Evolutionary conservation across 2,329 filamentous ascomycete species (phyloP).

Genomic region (Penicillium sp.): DNA sequence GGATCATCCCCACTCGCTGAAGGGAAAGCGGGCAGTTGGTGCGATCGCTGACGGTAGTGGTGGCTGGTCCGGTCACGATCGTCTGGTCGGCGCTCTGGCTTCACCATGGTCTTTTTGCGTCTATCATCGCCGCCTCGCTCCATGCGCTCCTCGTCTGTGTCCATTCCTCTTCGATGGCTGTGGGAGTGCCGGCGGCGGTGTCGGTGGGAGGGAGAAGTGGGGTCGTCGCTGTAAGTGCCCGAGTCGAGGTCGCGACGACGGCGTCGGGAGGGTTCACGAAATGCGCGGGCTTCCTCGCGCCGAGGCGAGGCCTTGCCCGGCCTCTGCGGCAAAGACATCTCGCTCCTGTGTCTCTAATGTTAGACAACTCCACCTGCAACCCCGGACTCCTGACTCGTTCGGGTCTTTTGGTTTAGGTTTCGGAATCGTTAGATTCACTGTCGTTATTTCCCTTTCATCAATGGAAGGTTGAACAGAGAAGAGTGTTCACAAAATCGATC

Average conservation of each 20-base stretch:
- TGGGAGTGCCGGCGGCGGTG: constrained; percentile 42
- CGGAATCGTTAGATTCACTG: constrained; percentile 10
- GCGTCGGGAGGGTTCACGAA: constrained; percentile 65
- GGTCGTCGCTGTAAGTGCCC: constrained; percentile 45
- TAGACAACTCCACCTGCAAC: neutral
- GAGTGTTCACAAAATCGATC: constrained; percentile 2
- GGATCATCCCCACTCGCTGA: constrained; percentile 92
- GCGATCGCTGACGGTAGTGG: constrained; percentile 89
- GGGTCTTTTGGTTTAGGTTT: neutral
- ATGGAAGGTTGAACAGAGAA: neutral
- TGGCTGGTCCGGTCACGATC: constrained; percentile 90
- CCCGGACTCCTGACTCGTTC: too few relatives aligned
- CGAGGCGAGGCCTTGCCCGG: constrained; percentile 61
- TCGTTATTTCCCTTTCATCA: constrained; percentile 9
- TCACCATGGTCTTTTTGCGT: constrained; percentile 83
- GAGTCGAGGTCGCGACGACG: constrained; percentile 70
- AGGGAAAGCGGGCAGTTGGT: constrained; percentile 83
- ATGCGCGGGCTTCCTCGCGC: constrained; percentile 58
- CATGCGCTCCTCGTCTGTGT: constrained; percentile 52
- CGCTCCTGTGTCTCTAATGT: constrained; percentile 7
- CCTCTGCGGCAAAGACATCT: constrained; percentile 55
- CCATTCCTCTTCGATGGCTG: constrained; percentile 45
- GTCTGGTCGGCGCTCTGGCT: constrained; percentile 81
- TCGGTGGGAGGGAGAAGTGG: constrained; percentile 38
- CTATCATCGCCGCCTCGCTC: constrained; percentile 50